Percentiles rank a stretch among this genome's conserved stretches.
Evolutionary conservation across 2,329 filamentous ascomycete species (phyloP).

Genomic region (Ophiosphaerella herpotricha): DNA sequence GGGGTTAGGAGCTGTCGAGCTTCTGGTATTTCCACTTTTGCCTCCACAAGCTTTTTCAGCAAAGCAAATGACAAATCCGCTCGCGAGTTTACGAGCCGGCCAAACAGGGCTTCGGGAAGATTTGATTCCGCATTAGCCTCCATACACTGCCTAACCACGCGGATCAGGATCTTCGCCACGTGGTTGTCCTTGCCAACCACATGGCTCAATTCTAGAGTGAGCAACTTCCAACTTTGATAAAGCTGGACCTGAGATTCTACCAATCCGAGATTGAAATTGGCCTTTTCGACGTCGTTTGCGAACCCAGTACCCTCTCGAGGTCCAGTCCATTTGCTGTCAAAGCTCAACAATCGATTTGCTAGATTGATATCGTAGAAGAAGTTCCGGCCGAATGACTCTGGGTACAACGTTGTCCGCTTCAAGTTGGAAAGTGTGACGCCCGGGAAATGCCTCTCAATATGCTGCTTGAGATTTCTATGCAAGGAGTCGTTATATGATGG

Average conservation of each 20-base stretch:
- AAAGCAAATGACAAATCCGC: conserved; percentile 82
- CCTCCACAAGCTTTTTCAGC: conserved; percentile 74
- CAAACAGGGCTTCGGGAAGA: conserved; percentile 80
- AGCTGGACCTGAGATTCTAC: conserved; percentile 90
- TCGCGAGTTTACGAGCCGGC: conserved; percentile 73
- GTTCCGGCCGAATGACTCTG: conserved; percentile 68
- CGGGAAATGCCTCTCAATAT: conserved; percentile 78
- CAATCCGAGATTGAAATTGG: conserved; percentile 87
- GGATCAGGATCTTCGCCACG: conserved; percentile 71
- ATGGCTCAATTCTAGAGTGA: conserved; percentile 83
- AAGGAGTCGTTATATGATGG: conserved; percentile 84
- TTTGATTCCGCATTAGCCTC: conserved; percentile 73
- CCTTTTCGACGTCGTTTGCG: conserved; percentile 77
- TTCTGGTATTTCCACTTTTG: conserved; percentile 55
- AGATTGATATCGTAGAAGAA: conserved; percentile 85
- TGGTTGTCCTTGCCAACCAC: conserved; percentile 57
- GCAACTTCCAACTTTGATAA: conserved; percentile 85
- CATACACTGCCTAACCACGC: conserved; percentile 78
- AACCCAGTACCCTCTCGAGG: conserved; percentile 69
- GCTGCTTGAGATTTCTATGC: conserved; percentile 82
- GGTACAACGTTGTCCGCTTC: conserved; percentile 72
- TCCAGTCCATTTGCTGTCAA: conserved; percentile 75
- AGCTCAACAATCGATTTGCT: conserved; percentile 74
- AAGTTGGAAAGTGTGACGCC: conserved; percentile 77
- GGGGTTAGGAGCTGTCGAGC: conserved; percentile 60